Evolutionary conservation across 441 rosid species (phyloP), one percentile per base, ranked within the genome.

Genomic region (Gossypium aridum): DNA sequence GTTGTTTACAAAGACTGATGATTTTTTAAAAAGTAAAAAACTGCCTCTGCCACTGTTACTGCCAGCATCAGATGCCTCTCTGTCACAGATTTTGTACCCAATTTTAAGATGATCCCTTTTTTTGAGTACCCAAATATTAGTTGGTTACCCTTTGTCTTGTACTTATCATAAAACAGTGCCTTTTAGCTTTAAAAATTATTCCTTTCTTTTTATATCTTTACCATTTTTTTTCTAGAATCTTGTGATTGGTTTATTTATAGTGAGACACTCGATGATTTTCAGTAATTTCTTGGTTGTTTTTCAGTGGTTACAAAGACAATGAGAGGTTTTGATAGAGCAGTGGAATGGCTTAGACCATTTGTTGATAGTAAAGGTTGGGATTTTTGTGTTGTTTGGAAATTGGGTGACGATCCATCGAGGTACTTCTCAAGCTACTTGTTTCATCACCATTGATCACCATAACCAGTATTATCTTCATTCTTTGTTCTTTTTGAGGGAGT

Each of bases 341-440:
- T 83, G 73, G 89, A 83, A 76, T 82, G 90, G 86, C 96, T 94
- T 45, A 86, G 96, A 79, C 97, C 94, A 19, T 78, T 91, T 23
- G 92, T 92, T 14, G 90, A 83, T 54, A 76, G 90, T 56, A 79
- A 76, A 53, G 81, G 72, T 17, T 94, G 98, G 97, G 97, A 92
- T 63, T 89, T 83, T 59, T 88, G 90, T 59, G 87, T 92, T 76
- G 84, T 87, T 55, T 94, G 98, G 98, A 88, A 90, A 80, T 80
- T 91, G 56, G 93, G 93, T 4, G 90, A 91, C 76, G 91, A 87
- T 63, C 90, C 97, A 78, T 91, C 96, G 25, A 84, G 86, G 97
- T 92, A 62, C 45, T 43, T 53, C 19, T 51, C 56, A 51, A 51
- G 19, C 55, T 51, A n/a, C 19, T 13, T 45, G 51, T 45, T 45